phyloP scores from a whole-genome alignment of 1,284 basidiomycete species.

The Ceratobasidium sp. region DNA sequence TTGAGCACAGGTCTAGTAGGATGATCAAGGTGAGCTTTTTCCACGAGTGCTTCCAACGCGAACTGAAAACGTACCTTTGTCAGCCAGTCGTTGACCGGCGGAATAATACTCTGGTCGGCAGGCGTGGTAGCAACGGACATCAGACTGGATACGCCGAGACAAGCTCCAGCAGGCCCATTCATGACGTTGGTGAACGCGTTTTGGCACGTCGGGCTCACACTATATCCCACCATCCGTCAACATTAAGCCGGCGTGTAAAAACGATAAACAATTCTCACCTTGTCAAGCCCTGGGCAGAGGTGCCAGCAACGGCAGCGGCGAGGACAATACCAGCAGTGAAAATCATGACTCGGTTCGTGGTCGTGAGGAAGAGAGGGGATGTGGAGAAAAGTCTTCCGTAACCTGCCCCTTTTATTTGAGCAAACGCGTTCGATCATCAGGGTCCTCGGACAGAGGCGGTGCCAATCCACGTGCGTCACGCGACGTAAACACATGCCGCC shows the following conservation, averaged over 20 bases:
- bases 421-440: background rate
- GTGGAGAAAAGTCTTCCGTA: background rate
- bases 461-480: background rate
- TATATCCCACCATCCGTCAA: background rate
- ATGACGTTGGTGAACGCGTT: background rate
- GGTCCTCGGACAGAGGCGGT: background rate
- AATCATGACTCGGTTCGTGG: conserved; percentile 8
- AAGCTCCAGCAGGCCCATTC: background rate
- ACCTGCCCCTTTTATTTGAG: background rate
- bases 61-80: background rate
- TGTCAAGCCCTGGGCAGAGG: conserved; percentile 23
- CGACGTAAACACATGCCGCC: background rate
- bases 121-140: conserved; percentile 2
- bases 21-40: background rate
- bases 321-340: conserved; percentile 32
- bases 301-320: conserved; percentile 19
- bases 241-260: background rate
- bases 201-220: conserved; percentile 4
- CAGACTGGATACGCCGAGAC: conserved; percentile 15
- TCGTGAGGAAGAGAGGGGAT: background rate
- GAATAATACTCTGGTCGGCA: conserved; percentile 14
- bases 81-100: conserved; percentile 28
- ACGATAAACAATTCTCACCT: background rate
- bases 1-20: conserved; percentile 15
- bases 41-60: no score